phyloP scores from a whole-genome alignment of 495 filamentous ascomycete genomes.

The Aspergillus ellipticus region DNA sequence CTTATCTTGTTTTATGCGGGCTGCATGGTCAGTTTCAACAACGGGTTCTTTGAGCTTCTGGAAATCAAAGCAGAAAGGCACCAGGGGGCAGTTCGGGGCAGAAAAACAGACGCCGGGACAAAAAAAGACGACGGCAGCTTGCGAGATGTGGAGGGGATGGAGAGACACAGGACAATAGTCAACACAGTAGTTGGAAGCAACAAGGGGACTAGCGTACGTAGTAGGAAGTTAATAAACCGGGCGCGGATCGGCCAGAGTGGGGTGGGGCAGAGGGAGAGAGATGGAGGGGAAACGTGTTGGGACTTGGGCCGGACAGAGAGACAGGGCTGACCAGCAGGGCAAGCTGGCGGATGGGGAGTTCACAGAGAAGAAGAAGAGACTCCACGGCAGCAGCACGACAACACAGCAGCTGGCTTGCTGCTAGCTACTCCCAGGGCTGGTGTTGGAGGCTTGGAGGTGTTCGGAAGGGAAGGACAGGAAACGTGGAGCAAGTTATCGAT shows the following conservation, averaged over 20 bases:
- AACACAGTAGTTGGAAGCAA: constrained; percentile 5
- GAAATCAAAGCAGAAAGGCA: neutral
- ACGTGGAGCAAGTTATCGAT: constrained; percentile 2
- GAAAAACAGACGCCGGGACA: neutral
- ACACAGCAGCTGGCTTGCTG: too few relatives aligned
- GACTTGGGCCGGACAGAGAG: too few relatives aligned
- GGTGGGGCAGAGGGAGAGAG: constrained; percentile 8
- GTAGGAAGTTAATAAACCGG: constrained; percentile 19
- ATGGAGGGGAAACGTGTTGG: constrained; percentile 6
- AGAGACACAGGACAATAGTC: constrained; percentile 12
- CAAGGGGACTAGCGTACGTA: constrained; percentile 7
- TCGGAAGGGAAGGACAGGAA: neutral
- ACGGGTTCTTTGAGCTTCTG: neutral
- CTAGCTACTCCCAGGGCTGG: too few relatives aligned
- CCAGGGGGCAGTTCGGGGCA: neutral
- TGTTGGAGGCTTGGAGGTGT: too few relatives aligned
- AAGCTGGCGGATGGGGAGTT: too few relatives aligned
- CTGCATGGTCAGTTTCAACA: neutral
- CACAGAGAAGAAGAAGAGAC: too few relatives aligned
- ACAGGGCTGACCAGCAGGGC: neutral
- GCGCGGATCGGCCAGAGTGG: constrained; percentile 8
- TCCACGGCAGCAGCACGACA: neutral
- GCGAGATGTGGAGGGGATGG: constrained; percentile 10
- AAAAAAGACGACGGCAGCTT: constrained; percentile 5
- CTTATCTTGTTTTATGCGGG: neutral